These are phyloP conservation scores for Fusarium pseudograminearum DNA, from an alignment of 2,329 filamentous ascomycete genomes.

Conservation along the genomic window DNA sequence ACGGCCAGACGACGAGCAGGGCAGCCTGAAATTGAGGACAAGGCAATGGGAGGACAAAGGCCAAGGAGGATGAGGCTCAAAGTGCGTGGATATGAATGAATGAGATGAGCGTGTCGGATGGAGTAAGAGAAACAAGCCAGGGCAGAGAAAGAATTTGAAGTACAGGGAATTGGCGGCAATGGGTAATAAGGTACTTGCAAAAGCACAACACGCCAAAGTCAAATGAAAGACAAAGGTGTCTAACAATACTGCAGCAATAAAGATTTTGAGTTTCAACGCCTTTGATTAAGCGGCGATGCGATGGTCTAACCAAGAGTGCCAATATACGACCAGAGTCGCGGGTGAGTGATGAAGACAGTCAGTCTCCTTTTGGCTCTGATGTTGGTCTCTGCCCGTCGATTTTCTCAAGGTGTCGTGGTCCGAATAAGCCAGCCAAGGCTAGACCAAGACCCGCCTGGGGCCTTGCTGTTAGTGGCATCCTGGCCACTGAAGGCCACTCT, in stretches of 20 bases:
- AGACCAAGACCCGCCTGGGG: conserved; percentile 36
- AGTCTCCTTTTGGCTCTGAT: conserved; percentile 52
- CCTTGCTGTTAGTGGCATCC: conserved; percentile 40
- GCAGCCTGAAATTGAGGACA: conserved; percentile 12
- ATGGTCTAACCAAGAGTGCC: conserved; percentile 14
- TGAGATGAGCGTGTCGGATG: conserved; percentile 49
- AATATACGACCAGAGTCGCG: conserved; percentile 41
- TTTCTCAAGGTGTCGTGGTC: conserved; percentile 57
- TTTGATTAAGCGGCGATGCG: conserved; percentile 19
- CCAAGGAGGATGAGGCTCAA: conserved; percentile 37
- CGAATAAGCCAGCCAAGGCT: conserved; percentile 53
- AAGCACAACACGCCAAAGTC: conserved; percentile 27
- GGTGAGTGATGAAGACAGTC: conserved; percentile 44
- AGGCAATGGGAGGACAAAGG: conserved; percentile 1
- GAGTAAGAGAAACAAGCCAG: conserved; percentile 48
- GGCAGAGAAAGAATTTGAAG: conserved; percentile 50
- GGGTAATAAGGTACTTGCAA: conserved; percentile 36
- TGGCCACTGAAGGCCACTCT: conserved; percentile 36
- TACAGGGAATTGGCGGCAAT: conserved; percentile 44
- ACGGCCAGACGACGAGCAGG: conserved; percentile 23
- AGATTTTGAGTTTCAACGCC: not conserved
- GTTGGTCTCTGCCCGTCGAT: conserved; percentile 50
- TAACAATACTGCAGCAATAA: conserved; percentile 15
- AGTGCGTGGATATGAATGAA: conserved; percentile 42
- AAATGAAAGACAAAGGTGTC: conserved; percentile 30